These are phyloP conservation scores for Vaccinium darrowii DNA, from an alignment of 148 eudicot species.

Conservation along the genomic window DNA sequence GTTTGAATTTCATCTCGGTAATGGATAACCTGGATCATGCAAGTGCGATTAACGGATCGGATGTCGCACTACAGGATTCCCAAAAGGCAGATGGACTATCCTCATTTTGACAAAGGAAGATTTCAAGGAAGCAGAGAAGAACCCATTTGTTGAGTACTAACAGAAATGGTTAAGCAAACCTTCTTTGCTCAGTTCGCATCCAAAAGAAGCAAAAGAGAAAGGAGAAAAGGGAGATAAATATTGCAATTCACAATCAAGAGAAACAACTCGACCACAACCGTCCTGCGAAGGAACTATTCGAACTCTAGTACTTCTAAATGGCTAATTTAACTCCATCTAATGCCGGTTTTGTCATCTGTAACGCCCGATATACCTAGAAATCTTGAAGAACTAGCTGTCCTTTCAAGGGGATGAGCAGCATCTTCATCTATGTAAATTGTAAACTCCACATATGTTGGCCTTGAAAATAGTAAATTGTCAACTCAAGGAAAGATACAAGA, in stretches of 20 bases:
- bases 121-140: background rate
- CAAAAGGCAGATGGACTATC: background rate
- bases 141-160: background rate
- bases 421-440: background rate
- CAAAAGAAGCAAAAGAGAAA: background rate
- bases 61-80: too few species aligned
- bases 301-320: background rate
- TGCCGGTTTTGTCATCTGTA: background rate
- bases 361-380: background rate
- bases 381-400: background rate
- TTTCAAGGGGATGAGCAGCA: background rate
- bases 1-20: too few species aligned
- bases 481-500: slow-evolving; percentile 7
- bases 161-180: background rate
- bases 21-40: too few species aligned
- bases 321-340: background rate
- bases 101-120: background rate
- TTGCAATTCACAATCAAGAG: background rate
- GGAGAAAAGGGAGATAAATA: background rate
- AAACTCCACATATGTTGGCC: background rate
- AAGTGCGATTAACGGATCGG: too few species aligned
- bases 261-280: background rate
- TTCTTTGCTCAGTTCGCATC: background rate
- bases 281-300: background rate
- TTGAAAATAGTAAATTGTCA: background rate